Evolutionary conservation across 179 eudicot genomes (phyloP).

Genomic region (Pouteria campechiana): DNA sequence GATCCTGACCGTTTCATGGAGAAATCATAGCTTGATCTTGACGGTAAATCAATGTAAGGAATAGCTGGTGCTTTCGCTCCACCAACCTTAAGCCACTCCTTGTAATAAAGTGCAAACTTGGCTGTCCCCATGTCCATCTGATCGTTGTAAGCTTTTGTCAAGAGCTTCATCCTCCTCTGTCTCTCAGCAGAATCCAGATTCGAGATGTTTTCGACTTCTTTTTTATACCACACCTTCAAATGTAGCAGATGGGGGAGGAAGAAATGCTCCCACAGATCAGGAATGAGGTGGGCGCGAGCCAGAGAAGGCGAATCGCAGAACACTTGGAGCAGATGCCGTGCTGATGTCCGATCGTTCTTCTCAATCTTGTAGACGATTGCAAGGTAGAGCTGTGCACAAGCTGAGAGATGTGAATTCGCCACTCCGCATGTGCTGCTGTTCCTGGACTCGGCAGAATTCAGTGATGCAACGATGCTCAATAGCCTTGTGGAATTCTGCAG

Average conservation of each 20-base stretch:
- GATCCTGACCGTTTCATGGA: slow-evolving; percentile 21
- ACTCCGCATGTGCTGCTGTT: slow-evolving; percentile 13
- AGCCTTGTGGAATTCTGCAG: slow-evolving; percentile 20
- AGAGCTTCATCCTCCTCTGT: slow-evolving; percentile 16
- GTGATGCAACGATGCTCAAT: slow-evolving; percentile 20
- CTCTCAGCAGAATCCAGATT: slow-evolving; percentile 6
- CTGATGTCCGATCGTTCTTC: slow-evolving; percentile 28
- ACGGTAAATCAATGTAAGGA: slow-evolving; percentile 41
- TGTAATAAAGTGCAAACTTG: slow-evolving; percentile 32
- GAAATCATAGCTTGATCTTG: slow-evolving; percentile 8
- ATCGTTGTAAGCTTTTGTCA: slow-evolving; percentile 20
- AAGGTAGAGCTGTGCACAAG: slow-evolving; percentile 45
- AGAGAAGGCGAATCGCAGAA: slow-evolving; percentile 31
- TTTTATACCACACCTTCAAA: slow-evolving; percentile 29
- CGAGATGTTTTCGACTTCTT: slow-evolving; percentile 18
- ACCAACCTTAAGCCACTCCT: slow-evolving; percentile 37
- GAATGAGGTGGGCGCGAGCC: slow-evolving; percentile 33
- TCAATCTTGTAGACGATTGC: slow-evolving; percentile 35
- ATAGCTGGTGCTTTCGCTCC: slow-evolving; percentile 19
- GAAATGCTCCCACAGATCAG: slow-evolving; percentile 47
- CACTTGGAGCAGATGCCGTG: slow-evolving; percentile 29
- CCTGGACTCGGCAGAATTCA: slow-evolving; percentile 11
- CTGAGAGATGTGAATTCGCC: slow-evolving; percentile 22
- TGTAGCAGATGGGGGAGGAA: slow-evolving; percentile 48
- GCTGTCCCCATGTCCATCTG: slow-evolving; percentile 30